A percentile compares a stretch with the other conserved stretches of the same genome.
Evolutionary conservation across 2,329 filamentous ascomycete genomes (phyloP).

Genomic region (Cercospora sp.): DNA sequence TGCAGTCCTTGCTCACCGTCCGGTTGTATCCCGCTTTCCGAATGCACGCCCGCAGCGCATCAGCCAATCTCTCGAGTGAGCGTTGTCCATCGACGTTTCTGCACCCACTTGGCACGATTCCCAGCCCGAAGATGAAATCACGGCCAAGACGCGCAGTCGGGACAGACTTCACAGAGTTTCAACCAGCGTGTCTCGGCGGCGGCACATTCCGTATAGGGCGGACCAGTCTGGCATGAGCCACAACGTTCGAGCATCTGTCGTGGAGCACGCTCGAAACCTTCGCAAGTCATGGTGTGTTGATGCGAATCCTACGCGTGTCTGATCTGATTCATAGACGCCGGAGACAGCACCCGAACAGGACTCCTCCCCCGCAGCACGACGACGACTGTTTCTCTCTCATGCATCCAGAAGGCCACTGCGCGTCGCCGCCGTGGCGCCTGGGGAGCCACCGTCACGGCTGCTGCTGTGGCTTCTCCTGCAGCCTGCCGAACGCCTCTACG

Average conservation of each 20-base stretch:
- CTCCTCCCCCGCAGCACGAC: not conserved
- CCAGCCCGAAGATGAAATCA: not conserved
- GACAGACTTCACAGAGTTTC: slow-evolving; percentile 12
- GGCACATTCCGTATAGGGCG: not conserved
- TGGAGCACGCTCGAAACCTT: not conserved
- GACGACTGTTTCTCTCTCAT: not conserved
- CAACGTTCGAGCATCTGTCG: not conserved
- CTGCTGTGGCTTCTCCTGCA: not conserved
- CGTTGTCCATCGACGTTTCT: not conserved
- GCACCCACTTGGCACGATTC: not conserved
- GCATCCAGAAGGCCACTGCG: not conserved
- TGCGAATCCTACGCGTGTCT: slow-evolving; percentile 1
- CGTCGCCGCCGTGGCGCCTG: not conserved
- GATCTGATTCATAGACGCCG: not conserved
- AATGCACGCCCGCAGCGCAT: not conserved
- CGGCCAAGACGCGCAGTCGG: slow-evolving; percentile 7
- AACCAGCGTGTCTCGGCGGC: slow-evolving; percentile 3
- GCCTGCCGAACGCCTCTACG: not conserved
- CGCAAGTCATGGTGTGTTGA: slow-evolving; percentile 6
- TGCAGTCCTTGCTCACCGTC: not conserved
- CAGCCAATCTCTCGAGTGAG: not conserved
- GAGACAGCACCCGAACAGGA: not conserved
- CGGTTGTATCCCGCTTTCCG: not conserved
- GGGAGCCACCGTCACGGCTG: not conserved
- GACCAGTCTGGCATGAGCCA: not conserved